Percentiles rank a stretch among this genome's conserved stretches.
phyloP scores from a whole-genome alignment of 2,329 filamentous ascomycete genomes.

The Ophiostoma montium region DNA sequence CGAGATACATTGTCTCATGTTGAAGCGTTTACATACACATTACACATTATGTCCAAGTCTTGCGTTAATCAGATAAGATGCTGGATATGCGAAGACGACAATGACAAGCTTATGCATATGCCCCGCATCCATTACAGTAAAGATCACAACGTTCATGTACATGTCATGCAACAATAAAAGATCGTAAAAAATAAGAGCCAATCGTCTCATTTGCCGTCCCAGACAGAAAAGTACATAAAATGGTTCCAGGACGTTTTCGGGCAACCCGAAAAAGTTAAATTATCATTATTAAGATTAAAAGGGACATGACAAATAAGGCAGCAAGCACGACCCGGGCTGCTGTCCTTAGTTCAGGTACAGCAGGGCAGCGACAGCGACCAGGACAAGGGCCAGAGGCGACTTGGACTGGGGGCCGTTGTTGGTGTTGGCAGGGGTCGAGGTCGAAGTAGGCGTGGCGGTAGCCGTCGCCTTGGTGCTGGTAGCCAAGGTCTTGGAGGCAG shows the following conservation, averaged over 20 bases:
- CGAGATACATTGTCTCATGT: too few relatives aligned
- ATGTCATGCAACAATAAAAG: background rate
- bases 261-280: too few relatives aligned
- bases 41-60: too few relatives aligned
- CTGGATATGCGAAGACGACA: background rate
- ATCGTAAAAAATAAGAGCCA: too few relatives aligned
- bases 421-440: slow-evolving; percentile 17
- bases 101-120: too few relatives aligned
- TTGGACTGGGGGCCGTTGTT: slow-evolving; percentile 24
- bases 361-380: slow-evolving; percentile 25
- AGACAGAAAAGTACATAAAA: background rate
- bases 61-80: too few relatives aligned
- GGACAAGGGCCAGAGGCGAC: slow-evolving; percentile 27
- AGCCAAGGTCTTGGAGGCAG: slow-evolving; percentile 5
- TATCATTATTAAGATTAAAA: too few relatives aligned
- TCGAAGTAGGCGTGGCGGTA: background rate
- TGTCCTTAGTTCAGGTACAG: slow-evolving; percentile 27
- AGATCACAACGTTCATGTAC: background rate
- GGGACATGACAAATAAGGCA: background rate
- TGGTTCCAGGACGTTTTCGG: too few relatives aligned
- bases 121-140: background rate
- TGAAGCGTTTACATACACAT: too few relatives aligned
- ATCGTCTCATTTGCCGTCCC: too few relatives aligned
- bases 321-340: background rate
- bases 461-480: slow-evolving; percentile 13